Evolutionary conservation across 495 filamentous ascomycete species (phyloP), one percentile per base, ranked within the genome.

Genomic region (Trichodelitschia bisporula): DNA sequence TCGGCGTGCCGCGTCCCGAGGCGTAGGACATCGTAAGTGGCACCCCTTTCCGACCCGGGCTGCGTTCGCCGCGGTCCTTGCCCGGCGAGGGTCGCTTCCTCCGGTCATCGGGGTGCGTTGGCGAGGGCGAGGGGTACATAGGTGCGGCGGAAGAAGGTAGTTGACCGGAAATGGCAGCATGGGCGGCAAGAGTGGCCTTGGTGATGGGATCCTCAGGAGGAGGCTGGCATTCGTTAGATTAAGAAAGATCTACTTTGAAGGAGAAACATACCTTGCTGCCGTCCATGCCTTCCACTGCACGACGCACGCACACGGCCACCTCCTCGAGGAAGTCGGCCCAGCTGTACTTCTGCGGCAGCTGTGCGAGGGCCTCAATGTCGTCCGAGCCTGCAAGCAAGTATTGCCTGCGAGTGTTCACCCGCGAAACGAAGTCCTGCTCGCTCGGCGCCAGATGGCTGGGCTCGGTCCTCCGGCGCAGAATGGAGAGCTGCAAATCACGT

Each of bases 261-360:
- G n/a, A n/a, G n/a, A n/a, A n/a, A n/a, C n/a, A n/a, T n/a, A n/a
- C n/a, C n/a, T n/a, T n/a, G n/a, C n/a, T n/a, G n/a, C n/a, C n/a
- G n/a, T n/a, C n/a, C n/a, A n/a, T n/a, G n/a, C n/a, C n/a, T n/a
- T n/a, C n/a, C n/a, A n/a, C 21, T 12, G 12, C 21, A 8, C 12
- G 21, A 8, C 21, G 21, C 8, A 90, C 59, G 48, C 79, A 82
- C 12, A 50, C 57, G 42, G 70, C 75, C 3, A 91, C 53, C 32
- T 69, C 67, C 18, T 70, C 61, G 8, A 84, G 53, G 35, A 92
- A 82, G 18, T 76, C 72, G 23, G 71, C 68, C 59, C 73, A 72
- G n/a, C 74, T 64, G 41, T 77, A 89, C 41, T 77, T 75, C 35
- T 75, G 70, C 1, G 65, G 67, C 16, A 91, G 50, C 13, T 56